Conservation (phyloP, 2,329 filamentous ascomycete genomes). For the Colletotrichum gigasporum region DNA sequence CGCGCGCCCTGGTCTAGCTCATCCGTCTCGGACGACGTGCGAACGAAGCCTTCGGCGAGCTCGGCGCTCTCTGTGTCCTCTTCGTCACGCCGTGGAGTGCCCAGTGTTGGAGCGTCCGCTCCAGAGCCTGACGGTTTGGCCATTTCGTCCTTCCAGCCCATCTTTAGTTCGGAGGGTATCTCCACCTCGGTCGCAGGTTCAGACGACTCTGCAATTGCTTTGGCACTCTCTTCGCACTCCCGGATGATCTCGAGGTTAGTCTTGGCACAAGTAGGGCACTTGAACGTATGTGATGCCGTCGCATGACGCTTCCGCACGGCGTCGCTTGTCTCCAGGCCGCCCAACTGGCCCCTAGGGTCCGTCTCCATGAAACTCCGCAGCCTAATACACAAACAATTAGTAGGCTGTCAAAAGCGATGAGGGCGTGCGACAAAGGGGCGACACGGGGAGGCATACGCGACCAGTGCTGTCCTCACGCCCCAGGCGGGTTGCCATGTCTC, state of each 20-base stretch:
- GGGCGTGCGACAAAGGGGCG: not conserved
- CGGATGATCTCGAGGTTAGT: slow-evolving; percentile 78
- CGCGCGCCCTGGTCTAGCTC: too few species aligned
- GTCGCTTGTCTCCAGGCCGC: slow-evolving; percentile 82
- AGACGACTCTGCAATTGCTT: slow-evolving; percentile 40
- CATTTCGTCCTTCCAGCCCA: slow-evolving; percentile 81
- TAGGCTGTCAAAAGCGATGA: not conserved
- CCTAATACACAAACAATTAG: slow-evolving; percentile 35
- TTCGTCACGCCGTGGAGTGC: slow-evolving; percentile 26
- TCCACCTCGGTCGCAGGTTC: slow-evolving; percentile 52
- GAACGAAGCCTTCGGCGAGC: slow-evolving; percentile 67
- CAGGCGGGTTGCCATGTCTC: slow-evolving; percentile 99
- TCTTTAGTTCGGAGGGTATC: slow-evolving; percentile 64
- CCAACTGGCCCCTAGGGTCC: slow-evolving; percentile 86
- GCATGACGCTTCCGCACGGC: slow-evolving; percentile 76
- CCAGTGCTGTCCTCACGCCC: slow-evolving; percentile 90
- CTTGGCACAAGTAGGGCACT: slow-evolving; percentile 75
- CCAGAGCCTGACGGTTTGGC: slow-evolving; percentile 43
- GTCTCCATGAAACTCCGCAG: slow-evolving; percentile 94
- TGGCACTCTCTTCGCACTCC: slow-evolving; percentile 71
- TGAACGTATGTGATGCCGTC: slow-evolving; percentile 70
- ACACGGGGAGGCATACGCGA: slow-evolving; percentile 54
- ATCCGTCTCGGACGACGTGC: slow-evolving; percentile 49
- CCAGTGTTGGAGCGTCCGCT: not conserved
- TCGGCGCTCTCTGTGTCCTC: slow-evolving; percentile 55